Base-by-base conservation (phyloP, 805 yeast genomes). In the Phaffomyces opuntiae region DNA sequence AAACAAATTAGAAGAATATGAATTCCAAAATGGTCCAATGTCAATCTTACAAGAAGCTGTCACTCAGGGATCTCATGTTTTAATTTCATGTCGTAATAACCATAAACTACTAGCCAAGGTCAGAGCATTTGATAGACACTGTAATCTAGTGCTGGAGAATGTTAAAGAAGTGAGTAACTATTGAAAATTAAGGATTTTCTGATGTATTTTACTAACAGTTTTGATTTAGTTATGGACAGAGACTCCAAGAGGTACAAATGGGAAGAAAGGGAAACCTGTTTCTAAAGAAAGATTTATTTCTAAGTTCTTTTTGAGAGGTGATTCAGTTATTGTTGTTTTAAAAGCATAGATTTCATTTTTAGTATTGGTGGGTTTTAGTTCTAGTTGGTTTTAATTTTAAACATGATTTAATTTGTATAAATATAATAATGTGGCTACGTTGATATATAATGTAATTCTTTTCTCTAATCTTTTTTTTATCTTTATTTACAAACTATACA, bases 51-150 rank as follows among this genome's bases (percentile, higher is more conserved):
- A 89, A 53, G 80, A 81, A 39, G 89, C 98, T 0, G 83, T 88
- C 36, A 75, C 80, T 49, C 75, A 79, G 44, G 81, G 80, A 43
- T 75, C 85, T 3, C 87, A 88, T 25, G 87, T 93, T 5, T 77
- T 93, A 48, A 85, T 93, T 49, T 87, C 96, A 19, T 77, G 95
- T 49, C 76, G 99, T 59, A 93, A 93, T 63, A 90, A 91, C 64
- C 96, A 90, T 61, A 93, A 93, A 65, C 72, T 93, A 36, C 75
- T 93, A 29, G 96, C 90, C 2, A 80, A 87, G 53, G 93, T 93
- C 42, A 86, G 86, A 59, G 97, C 98, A 0, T 93, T 89, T 64
- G 99, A 93, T 63, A 81, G 96, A 60, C 99, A 93, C 66, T 84
- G 96, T 51, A 93, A 93, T 64, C 78, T 93, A 85, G 83, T 93